Evolutionary conservation across 495 filamentous ascomycete species (phyloP).

Genomic region (Hypoxylon trugodes): DNA sequence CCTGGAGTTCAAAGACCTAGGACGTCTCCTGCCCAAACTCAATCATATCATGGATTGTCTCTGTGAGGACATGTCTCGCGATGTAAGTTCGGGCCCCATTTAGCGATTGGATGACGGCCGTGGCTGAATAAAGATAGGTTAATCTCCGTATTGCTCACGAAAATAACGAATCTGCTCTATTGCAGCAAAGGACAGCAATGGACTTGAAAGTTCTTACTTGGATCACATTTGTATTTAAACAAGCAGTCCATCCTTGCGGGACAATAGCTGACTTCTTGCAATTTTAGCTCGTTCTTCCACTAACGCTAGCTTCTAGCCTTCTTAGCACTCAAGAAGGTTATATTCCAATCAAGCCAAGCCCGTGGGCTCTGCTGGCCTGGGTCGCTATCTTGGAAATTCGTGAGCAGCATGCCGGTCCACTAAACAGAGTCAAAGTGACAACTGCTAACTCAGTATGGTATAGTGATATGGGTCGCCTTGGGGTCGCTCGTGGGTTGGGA

Average conservation of each 20-base stretch:
- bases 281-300: background rate
- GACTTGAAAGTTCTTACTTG: constrained; percentile 9
- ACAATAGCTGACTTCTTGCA: background rate
- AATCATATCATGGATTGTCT: background rate
- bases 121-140: background rate
- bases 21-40: background rate
- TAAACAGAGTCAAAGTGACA: too few relatives aligned
- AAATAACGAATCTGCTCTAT: constrained; percentile 8
- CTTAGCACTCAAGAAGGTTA: background rate
- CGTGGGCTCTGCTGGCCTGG: background rate
- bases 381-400: background rate
- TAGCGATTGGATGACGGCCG: background rate
- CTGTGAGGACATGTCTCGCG: background rate
- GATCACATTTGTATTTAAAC: constrained; percentile 16
- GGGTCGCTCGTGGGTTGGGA: background rate
- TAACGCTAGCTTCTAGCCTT: background rate
- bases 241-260: background rate
- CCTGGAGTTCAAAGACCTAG: background rate
- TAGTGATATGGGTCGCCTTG: background rate
- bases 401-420: too few relatives aligned
- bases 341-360: background rate
- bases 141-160: constrained; percentile 8
- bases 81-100: background rate
- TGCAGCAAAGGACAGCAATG: constrained; percentile 7
- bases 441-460: too few relatives aligned